A percentile compares a stretch with the other conserved stretches of the same genome.
phyloP scores from a whole-genome alignment of 176 grass and related monocot species.

The Cymbopogon citratus region DNA sequence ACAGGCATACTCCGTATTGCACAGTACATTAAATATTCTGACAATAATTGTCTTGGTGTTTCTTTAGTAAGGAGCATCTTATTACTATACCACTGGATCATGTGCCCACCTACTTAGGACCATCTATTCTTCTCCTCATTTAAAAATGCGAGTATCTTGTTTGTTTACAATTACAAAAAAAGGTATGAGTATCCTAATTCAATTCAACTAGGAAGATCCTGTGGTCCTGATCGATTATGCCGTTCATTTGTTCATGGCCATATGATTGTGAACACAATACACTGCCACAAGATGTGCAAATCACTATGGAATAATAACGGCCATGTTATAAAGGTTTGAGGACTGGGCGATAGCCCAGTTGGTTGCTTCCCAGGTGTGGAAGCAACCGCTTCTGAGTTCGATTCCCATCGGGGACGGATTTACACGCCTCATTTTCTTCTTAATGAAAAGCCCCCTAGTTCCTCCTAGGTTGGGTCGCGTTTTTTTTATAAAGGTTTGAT shows the following conservation, averaged over 20 bases:
- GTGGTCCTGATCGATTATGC: neutral
- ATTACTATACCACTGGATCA: conserved; percentile 18
- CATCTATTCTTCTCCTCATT: neutral
- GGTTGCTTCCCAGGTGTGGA: too few relatives aligned
- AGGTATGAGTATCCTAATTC: too few relatives aligned
- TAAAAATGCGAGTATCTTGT: conserved; percentile 16
- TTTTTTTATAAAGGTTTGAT: too few relatives aligned
- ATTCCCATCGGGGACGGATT: too few relatives aligned
- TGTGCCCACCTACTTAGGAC: conserved; percentile 10
- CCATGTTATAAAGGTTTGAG: conserved; percentile 9
- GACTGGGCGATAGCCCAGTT: too few relatives aligned
- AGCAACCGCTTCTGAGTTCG: too few relatives aligned
- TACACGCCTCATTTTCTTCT: too few relatives aligned
- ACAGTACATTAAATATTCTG: conserved; percentile 19
- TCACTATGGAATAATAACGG: neutral
- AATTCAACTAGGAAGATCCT: neutral
- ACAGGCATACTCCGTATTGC: neutral
- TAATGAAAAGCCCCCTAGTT: too few relatives aligned
- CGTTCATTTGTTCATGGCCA: neutral
- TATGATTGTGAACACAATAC: neutral
- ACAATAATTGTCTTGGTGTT: neutral
- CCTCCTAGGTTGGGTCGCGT: too few relatives aligned
- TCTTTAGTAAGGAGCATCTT: conserved; percentile 17
- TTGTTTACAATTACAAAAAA: conserved; percentile 4
- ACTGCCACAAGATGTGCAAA: neutral